These are phyloP conservation scores for Neckera pumila DNA, from an alignment of 225 moss, liverwort and hornwort genomes.

Conservation along the genomic window DNA sequence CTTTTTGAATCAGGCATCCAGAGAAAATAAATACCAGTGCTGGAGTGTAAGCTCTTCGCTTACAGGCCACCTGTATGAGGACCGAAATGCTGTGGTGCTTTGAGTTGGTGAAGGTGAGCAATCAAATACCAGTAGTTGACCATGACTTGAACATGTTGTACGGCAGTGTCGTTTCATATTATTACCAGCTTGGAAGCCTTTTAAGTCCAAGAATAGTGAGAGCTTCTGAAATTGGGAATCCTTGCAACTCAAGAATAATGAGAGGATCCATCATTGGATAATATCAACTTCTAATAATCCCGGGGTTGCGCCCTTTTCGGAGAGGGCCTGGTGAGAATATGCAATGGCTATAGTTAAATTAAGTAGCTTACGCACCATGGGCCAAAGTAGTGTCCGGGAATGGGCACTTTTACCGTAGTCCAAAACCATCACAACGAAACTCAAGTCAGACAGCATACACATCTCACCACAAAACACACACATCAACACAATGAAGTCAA, in stretches of 20 bases:
- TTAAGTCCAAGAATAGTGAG: background rate
- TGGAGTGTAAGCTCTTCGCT: constrained; percentile 15
- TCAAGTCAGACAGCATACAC: background rate
- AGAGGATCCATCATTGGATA: background rate
- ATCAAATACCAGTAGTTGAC: background rate
- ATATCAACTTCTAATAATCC: background rate
- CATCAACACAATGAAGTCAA: background rate
- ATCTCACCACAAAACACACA: background rate
- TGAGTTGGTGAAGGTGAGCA: background rate
- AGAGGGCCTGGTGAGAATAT: background rate
- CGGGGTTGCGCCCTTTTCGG: no score
- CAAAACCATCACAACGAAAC: background rate
- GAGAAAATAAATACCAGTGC: constrained; percentile 14
- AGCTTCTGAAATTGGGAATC: background rate
- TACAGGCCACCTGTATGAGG: constrained; percentile 8
- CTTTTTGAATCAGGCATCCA: constrained; percentile 2
- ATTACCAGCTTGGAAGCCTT: background rate
- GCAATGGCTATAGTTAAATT: background rate
- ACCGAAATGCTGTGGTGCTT: constrained; percentile 3
- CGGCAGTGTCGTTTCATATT: background rate
- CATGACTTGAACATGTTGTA: background rate
- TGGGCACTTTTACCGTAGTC: background rate
- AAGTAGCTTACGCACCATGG: background rate
- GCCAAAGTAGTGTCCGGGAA: background rate
- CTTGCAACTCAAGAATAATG: background rate